Evolutionary conservation across 2,329 filamentous ascomycete species (phyloP).

Genomic region (Diaporthe vexans): DNA sequence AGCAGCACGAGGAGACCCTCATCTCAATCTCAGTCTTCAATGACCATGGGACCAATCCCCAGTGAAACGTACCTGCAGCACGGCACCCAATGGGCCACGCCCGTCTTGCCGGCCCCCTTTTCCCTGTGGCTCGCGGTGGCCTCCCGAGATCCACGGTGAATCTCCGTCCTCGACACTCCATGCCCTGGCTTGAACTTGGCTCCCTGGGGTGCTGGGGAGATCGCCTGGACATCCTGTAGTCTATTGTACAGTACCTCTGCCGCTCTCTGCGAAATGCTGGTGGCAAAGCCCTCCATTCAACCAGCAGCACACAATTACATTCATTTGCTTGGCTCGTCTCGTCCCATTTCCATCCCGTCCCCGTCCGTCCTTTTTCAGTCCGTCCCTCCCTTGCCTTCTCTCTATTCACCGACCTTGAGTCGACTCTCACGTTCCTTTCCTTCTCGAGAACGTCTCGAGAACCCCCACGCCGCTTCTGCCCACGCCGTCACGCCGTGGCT

Average conservation of each 20-base stretch:
- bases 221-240: conserved; percentile 6
- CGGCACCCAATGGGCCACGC: conserved; percentile 22
- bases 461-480: not conserved
- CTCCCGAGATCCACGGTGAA: conserved; percentile 34
- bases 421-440: conserved; percentile 17
- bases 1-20: conserved; percentile 29
- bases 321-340: conserved; percentile 29
- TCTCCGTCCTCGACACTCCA: conserved; percentile 22
- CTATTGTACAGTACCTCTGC: not conserved
- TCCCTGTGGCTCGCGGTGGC: conserved; percentile 13
- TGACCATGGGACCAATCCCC: conserved; percentile 25
- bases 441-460: not conserved
- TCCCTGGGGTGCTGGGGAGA: conserved; percentile 4
- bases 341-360: conserved; percentile 16
- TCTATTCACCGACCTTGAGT: not conserved
- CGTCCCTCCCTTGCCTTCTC: conserved; percentile 2
- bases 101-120: conserved; percentile 34
- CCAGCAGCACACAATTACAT: conserved; percentile 4
- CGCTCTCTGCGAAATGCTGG: conserved; percentile 3
- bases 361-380: conserved; percentile 23
- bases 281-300: conserved; percentile 15
- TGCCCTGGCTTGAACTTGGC: conserved; percentile 12
- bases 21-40: conserved; percentile 32
- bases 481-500: conserved; percentile 8
- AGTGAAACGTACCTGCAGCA: conserved; percentile 32